Evolutionary conservation across 2,329 filamentous ascomycete species (phyloP).

Genomic region (Pseudogymnoascus sp.): DNA sequence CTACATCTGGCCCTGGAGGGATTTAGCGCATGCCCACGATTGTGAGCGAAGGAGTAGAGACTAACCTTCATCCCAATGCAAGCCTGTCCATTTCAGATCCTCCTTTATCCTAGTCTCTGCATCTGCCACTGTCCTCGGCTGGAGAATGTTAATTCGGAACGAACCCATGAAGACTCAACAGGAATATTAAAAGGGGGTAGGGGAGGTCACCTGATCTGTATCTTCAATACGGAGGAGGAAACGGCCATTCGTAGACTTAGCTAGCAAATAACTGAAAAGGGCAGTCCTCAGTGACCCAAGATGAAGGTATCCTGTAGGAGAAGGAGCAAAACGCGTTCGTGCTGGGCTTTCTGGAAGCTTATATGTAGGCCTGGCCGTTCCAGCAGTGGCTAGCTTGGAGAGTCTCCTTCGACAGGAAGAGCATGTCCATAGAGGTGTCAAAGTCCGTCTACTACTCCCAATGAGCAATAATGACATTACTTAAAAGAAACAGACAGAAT

Average conservation of each 20-base stretch:
- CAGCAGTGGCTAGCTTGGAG: not conserved
- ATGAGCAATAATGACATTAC: conserved; percentile 13
- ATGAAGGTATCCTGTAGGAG: conserved; percentile 89
- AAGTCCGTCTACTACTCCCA: conserved; percentile 14
- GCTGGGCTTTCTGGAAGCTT: conserved; percentile 48
- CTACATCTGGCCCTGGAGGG: conserved; percentile 63
- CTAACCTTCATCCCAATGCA: conserved; percentile 86
- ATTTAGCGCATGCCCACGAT: not conserved
- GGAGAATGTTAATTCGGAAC: conserved; percentile 22
- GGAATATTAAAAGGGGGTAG: conserved; percentile 6
- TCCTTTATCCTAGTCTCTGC: conserved; percentile 71
- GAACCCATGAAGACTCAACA: conserved; percentile 23
- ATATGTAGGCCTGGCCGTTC: conserved; percentile 10
- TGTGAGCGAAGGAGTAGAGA: not conserved
- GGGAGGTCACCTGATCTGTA: conserved; percentile 67
- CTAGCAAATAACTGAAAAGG: conserved; percentile 91
- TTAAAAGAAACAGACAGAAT: not conserved
- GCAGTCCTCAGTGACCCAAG: conserved; percentile 87
- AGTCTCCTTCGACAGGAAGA: conserved; percentile 16
- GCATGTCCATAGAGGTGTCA: conserved; percentile 20
- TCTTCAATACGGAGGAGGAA: conserved; percentile 92
- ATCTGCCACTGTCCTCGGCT: conserved; percentile 75
- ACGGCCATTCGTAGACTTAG: conserved; percentile 77
- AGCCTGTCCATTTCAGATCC: conserved; percentile 80
- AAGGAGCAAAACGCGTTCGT: conserved; percentile 86